A percentile compares a stretch with the other conserved stretches of the same genome.
Evolutionary conservation across 2,329 filamentous ascomycete species (phyloP).

Genomic region (Orbilia quercus): DNA sequence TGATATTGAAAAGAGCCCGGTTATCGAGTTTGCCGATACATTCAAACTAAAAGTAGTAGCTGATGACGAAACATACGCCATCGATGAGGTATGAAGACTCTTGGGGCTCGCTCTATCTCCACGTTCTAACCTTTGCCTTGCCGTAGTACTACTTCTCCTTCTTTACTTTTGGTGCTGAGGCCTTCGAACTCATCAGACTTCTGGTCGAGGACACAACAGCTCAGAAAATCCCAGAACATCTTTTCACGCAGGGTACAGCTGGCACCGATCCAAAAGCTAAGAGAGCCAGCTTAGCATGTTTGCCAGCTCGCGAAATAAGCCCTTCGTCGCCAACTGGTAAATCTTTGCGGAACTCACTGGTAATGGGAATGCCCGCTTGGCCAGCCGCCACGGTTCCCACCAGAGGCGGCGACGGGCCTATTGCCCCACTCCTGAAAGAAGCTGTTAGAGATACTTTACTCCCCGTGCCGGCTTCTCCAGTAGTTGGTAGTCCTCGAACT

Average conservation of each 20-base stretch:
- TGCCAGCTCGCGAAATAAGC: constrained; percentile 43
- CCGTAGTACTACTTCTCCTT: constrained; percentile 93
- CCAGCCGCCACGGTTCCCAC: constrained; percentile 19
- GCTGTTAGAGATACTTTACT: constrained; percentile 72
- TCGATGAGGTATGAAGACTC: constrained; percentile 78
- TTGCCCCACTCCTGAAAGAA: constrained; percentile 62
- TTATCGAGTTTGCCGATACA: constrained; percentile 91
- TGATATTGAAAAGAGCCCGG: constrained; percentile 89
- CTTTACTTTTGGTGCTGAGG: constrained; percentile 85
- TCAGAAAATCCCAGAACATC: constrained; percentile 62
- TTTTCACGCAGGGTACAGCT: constrained; percentile 44
- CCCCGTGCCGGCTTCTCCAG: constrained; percentile 66
- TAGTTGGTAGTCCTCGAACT: constrained; percentile 67
- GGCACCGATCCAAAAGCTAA: constrained; percentile 16
- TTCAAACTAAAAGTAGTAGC: constrained; percentile 93
- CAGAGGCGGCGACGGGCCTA: constrained; percentile 25
- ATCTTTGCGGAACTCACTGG: constrained; percentile 28
- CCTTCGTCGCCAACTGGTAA: constrained; percentile 35
- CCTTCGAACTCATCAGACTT: constrained; percentile 79
- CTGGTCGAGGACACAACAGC: constrained; percentile 75
- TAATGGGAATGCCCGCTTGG: constrained; percentile 36
- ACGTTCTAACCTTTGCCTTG: constrained; percentile 59
- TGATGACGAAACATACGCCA: constrained; percentile 91
- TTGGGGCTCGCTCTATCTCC: constrained; percentile 11
- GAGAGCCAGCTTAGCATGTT: constrained; percentile 27